Evolutionary conservation across 345 rosid species (phyloP).

Genomic region (Draba incana): DNA sequence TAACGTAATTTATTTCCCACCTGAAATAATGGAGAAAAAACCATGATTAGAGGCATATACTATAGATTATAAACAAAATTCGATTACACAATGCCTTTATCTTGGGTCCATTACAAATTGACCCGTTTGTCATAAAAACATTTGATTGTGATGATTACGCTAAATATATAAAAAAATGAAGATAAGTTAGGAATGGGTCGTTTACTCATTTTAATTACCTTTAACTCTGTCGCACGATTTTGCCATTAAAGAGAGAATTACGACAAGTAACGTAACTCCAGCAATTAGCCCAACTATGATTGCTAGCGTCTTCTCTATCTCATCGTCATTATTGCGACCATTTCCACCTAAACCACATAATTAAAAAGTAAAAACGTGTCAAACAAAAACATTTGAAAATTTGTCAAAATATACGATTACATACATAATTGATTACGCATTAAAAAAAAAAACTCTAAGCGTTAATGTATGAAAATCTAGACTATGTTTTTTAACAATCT

Average conservation of each 20-base stretch:
- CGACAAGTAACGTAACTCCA: slow-evolving; percentile 74
- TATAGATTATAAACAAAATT: too few species aligned
- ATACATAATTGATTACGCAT: too few species aligned
- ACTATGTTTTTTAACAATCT: too few species aligned
- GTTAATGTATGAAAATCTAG: not conserved
- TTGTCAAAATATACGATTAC: not conserved
- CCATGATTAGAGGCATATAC: not conserved
- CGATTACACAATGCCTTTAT: slow-evolving; percentile 18
- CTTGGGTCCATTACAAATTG: slow-evolving; percentile 17
- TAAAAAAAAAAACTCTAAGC: not conserved
- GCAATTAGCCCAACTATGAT: slow-evolving; percentile 86
- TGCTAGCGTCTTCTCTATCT: slow-evolving; percentile 90
- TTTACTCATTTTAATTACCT: slow-evolving; percentile 45
- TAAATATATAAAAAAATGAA: not conserved
- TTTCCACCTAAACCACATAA: slow-evolving; percentile 36
- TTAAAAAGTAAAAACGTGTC: too few species aligned
- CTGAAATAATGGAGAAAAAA: not conserved
- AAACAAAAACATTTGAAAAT: not conserved
- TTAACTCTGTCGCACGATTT: slow-evolving; percentile 61
- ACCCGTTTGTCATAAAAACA: slow-evolving; percentile 10
- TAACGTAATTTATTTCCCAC: slow-evolving; percentile 36
- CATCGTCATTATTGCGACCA: slow-evolving; percentile 53
- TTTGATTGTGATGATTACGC: slow-evolving; percentile 21
- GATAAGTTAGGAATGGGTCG: slow-evolving; percentile 6
- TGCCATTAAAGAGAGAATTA: slow-evolving; percentile 68